phyloP scores from a whole-genome alignment of 2,329 filamentous ascomycete genomes.

The Penicillium sp. region DNA sequence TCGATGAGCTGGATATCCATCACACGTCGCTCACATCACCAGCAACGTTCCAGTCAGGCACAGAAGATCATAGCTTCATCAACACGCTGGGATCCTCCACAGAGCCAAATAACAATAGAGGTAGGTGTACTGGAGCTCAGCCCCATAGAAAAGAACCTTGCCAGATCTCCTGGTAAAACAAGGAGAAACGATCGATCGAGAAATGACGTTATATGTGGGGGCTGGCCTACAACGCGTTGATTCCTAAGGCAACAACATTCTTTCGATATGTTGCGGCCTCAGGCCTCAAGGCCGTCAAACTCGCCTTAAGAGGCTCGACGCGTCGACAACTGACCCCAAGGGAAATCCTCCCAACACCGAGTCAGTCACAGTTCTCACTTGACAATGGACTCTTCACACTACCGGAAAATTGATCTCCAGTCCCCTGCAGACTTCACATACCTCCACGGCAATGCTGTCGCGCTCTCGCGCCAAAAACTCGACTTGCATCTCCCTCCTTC shows the following conservation, averaged over 20 bases:
- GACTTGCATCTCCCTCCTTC: constrained; percentile 55
- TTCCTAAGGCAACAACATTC: constrained; percentile 21
- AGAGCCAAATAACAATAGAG: neutral
- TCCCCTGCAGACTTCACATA: constrained; percentile 55
- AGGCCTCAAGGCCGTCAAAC: constrained; percentile 7
- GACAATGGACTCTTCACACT: constrained; percentile 41
- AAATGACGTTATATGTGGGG: constrained; percentile 29
- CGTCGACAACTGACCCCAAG: constrained; percentile 10
- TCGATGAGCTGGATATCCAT: constrained; percentile 46
- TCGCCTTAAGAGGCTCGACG: neutral
- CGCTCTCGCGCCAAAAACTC: constrained; percentile 52
- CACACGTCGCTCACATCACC: constrained; percentile 16
- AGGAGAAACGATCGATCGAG: constrained; percentile 21
- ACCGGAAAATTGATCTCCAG: constrained; percentile 58
- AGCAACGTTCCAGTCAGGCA: neutral
- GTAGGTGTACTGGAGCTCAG: neutral
- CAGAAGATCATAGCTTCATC: neutral
- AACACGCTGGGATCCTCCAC: neutral
- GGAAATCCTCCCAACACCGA: neutral
- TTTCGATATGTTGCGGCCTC: neutral
- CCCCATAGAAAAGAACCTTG: neutral
- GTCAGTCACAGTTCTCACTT: neutral
- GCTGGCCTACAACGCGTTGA: constrained; percentile 12
- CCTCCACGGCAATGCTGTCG: constrained; percentile 52
- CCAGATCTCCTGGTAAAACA: constrained; percentile 1